A percentile compares a stretch with the other conserved stretches of the same genome.
Evolutionary conservation across 2,329 filamentous ascomycete genomes (phyloP).

Genomic region (Teratosphaeria epicoccoides): DNA sequence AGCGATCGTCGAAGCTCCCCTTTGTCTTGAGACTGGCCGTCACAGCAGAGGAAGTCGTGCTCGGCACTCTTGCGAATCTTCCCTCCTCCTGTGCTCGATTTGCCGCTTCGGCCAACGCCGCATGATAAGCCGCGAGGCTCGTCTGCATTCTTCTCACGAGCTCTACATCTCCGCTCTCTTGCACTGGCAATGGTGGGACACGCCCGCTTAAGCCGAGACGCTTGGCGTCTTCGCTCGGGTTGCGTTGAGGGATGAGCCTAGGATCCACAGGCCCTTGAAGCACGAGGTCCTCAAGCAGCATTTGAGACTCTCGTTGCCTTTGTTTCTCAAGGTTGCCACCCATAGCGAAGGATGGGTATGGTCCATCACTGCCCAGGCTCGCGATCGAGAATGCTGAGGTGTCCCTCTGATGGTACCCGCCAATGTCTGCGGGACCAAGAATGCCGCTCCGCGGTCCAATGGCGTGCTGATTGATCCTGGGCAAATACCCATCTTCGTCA

Average conservation of each 20-base stretch:
- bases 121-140: conserved; percentile 65
- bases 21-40: conserved; percentile 1
- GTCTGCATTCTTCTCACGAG: conserved; percentile 37
- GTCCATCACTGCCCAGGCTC: conserved; percentile 16
- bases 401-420: conserved; percentile 11
- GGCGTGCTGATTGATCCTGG: not conserved
- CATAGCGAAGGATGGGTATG: conserved; percentile 24
- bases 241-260: conserved; percentile 22
- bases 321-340: conserved; percentile 16
- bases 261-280: conserved; percentile 15
- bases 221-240: conserved; percentile 25
- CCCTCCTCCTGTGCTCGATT: conserved; percentile 65
- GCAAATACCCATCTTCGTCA: conserved; percentile 22
- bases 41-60: conserved; percentile 8
- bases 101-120: conserved; percentile 71
- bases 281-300: conserved; percentile 23
- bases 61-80: conserved; percentile 51
- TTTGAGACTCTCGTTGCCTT: conserved; percentile 15
- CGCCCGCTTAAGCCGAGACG: conserved; percentile 19
- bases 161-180: conserved; percentile 21
- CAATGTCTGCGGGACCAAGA: not conserved
- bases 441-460: conserved; percentile 2
- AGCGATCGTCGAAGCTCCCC: conserved; percentile 6
- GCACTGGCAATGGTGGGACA: conserved; percentile 45
- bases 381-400: conserved; percentile 12